Evolutionary conservation across 1,284 basidiomycete genomes (phyloP).

Genomic region (Apiotrichum brassicae): DNA sequence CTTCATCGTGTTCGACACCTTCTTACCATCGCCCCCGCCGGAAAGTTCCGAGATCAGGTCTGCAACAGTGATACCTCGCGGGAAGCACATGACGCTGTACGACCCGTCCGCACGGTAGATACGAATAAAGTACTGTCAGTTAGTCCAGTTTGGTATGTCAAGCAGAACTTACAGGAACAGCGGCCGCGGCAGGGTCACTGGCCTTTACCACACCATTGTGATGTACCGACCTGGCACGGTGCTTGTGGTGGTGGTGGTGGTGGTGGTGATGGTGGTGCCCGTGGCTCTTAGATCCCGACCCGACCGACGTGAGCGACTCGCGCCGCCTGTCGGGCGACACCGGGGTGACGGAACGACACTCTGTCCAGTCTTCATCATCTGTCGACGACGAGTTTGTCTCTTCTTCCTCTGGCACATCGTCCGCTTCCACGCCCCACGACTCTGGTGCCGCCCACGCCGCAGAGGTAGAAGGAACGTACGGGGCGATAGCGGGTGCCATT

Average conservation of each 20-base stretch:
- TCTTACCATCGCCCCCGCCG: slow-evolving; percentile 49
- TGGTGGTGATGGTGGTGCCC: slow-evolving; percentile 3
- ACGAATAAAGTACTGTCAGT: slow-evolving; percentile 52
- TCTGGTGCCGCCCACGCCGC: slow-evolving; percentile 52
- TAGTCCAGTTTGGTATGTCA: neutral
- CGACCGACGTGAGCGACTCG: neutral
- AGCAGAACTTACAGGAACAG: neutral
- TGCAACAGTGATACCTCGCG: slow-evolving; percentile 61
- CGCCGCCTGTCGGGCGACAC: neutral
- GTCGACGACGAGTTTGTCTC: slow-evolving; percentile 19
- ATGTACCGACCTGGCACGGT: neutral
- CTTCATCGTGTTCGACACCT: slow-evolving; percentile 57
- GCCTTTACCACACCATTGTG: neutral
- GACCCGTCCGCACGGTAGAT: slow-evolving; percentile 72
- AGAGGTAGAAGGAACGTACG: slow-evolving; percentile 9
- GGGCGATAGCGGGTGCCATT: slow-evolving; percentile 3
- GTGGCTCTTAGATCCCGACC: neutral
- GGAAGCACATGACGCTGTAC: slow-evolving; percentile 65
- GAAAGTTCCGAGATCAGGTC: slow-evolving; percentile 59
- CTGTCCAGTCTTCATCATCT: slow-evolving; percentile 26
- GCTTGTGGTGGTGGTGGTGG: slow-evolving; percentile 2
- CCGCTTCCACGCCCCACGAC: slow-evolving; percentile 52
- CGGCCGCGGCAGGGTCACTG: neutral
- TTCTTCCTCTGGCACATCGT: slow-evolving; percentile 37
- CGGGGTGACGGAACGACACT: neutral